Evolutionary conservation across 2,329 filamentous ascomycete species (phyloP), one percentile per base, ranked within the genome.

Genomic region (Pseudopyrenochaeta lycopersici): DNA sequence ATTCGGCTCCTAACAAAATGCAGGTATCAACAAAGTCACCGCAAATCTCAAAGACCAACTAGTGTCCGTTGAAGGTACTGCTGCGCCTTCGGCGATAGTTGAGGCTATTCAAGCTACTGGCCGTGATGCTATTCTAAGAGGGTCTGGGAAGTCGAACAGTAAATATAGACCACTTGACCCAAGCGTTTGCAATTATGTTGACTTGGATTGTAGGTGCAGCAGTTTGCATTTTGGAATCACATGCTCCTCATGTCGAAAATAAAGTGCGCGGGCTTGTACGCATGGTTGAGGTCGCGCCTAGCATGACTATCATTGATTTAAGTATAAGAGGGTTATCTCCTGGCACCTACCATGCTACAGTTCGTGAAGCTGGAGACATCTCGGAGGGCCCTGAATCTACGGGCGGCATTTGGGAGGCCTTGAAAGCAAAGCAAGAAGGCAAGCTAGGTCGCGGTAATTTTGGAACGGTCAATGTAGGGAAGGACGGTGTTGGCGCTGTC

Each of bases 151-250:
- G 66, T 89, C 91, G 71, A 89, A 97, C 78, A 91, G 91, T 93
- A 82, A 69, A 88, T 84, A 53, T 43, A 43, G 43, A 21, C 56
- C 42, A 54, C 29, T 42, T 42, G 49, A 30, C 32, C 47, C 49
- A 31, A 20, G 36, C 14, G 35, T 39, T 20, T 33, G 12, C 3
- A 11, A 30, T 35, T 18, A 33, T 36, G 21, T 52, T 62, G 30
- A 65, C 20, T 7, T 29, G 6, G 10, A 50, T 47, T 54, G 39
- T 59, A 85, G 90, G 86, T 72, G 91, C 92, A 27, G 92, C 94
- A 39, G 95, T 99, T 38, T 97, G 93, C 78, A 98, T 99, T 70
- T 86, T 99, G 56, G 95, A 99, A 81, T 96, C 92, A 51, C 88
- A 91, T 70, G 84, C 87, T 40, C 79, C 76, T 32, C 76, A 77